Percentiles rank a stretch among this genome's conserved stretches.
Evolutionary conservation across 371 early-diverging fungal genomes (phyloP).

Genomic region (Syncephalastrum sp.): DNA sequence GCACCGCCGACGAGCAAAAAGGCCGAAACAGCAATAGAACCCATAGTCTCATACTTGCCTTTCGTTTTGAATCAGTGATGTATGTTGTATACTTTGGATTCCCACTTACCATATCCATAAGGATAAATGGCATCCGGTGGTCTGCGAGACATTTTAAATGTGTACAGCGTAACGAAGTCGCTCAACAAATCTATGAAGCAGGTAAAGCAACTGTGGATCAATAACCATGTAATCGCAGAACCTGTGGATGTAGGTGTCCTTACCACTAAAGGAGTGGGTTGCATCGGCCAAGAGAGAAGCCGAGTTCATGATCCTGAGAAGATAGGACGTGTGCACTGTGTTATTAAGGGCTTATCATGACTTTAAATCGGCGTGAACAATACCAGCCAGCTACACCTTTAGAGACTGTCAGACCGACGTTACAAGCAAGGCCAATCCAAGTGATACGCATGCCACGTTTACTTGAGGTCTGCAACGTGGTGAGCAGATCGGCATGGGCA

Average conservation of each 20-base stretch:
- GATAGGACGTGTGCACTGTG: no score
- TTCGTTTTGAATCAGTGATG: background rate
- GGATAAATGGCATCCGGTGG: conserved; percentile 60
- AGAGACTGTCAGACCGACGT: conserved; percentile 60
- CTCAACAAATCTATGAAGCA: conserved; percentile 55
- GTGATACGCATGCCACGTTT: conserved; percentile 63
- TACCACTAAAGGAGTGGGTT: conserved; percentile 65
- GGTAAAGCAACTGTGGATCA: background rate
- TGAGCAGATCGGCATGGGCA: no score
- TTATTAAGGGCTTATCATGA: no score
- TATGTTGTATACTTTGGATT: background rate
- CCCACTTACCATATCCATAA: conserved; percentile 61
- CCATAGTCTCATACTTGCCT: conserved; percentile 73
- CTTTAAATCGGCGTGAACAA: background rate
- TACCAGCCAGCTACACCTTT: conserved; percentile 71
- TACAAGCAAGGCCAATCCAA: conserved; percentile 61
- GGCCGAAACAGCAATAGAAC: conserved; percentile 64
- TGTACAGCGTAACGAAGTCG: conserved; percentile 70
- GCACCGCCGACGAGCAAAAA: conserved; percentile 60
- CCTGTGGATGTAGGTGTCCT: background rate
- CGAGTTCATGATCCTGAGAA: conserved; percentile 52
- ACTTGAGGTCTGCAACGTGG: no score
- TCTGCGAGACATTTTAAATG: conserved; percentile 65
- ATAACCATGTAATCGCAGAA: background rate
- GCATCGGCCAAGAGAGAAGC: conserved; percentile 71